Evolutionary conservation across 2,329 filamentous ascomycete genomes (phyloP).

Genomic region (Cladophialophora carrionii): DNA sequence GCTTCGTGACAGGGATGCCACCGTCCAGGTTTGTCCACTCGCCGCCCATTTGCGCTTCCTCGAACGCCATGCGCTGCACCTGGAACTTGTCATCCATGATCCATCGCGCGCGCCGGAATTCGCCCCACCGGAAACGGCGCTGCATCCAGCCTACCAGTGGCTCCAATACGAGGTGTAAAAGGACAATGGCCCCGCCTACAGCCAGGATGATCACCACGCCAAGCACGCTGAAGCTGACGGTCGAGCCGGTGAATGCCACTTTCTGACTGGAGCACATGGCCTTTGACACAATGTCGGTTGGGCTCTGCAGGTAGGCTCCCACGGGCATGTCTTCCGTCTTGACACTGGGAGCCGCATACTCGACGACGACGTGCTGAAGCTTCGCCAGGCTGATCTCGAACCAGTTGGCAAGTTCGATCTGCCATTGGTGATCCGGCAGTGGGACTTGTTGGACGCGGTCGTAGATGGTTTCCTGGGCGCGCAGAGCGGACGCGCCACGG

Average conservation of each 20-base stretch:
- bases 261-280: slow-evolving; percentile 36
- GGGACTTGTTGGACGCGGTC: slow-evolving; percentile 28
- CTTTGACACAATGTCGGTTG: not conserved
- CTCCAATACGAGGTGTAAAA: slow-evolving; percentile 31
- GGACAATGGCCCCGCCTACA: slow-evolving; percentile 33
- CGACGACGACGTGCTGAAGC: slow-evolving; percentile 39
- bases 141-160: slow-evolving; percentile 29
- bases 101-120: slow-evolving; percentile 34
- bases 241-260: slow-evolving; percentile 27
- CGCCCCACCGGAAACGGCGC: slow-evolving; percentile 10
- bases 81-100: slow-evolving; percentile 37
- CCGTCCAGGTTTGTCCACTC: slow-evolving; percentile 17
- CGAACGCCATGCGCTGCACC: slow-evolving; percentile 37
- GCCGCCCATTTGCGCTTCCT: slow-evolving; percentile 29
- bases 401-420: slow-evolving; percentile 43
- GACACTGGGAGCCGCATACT: slow-evolving; percentile 35
- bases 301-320: slow-evolving; percentile 17
- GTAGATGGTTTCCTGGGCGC: slow-evolving; percentile 22
- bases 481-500: slow-evolving; percentile 28
- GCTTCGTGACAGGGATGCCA: slow-evolving; percentile 11
- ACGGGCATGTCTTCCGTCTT: slow-evolving; percentile 3
- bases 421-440: slow-evolving; percentile 44
- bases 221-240: slow-evolving; percentile 36
- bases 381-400: slow-evolving; percentile 40
- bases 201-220: slow-evolving; percentile 37